Evolutionary conservation across 2,329 filamentous ascomycete genomes (phyloP), one percentile per base, ranked within the genome.

Genomic region (Pleomassaria siparia): DNA sequence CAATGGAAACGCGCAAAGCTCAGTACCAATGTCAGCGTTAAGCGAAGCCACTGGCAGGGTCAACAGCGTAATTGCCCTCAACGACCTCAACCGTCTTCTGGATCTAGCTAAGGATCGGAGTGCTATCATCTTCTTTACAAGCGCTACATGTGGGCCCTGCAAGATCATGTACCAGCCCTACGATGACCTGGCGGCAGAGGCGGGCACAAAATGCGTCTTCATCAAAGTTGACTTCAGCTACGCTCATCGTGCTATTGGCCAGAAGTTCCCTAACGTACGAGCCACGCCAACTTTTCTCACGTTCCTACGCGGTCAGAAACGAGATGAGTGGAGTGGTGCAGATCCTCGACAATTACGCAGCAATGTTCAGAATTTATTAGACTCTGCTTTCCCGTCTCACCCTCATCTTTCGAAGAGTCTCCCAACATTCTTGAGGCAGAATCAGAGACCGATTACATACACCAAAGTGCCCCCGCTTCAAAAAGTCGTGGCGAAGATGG

Each of bases 91-190:
- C 29, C 73, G 73, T 15, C 72, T 86, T 1, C 74, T 94, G 5
- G 67, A 74, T 1, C 73, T 74, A 1, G 87, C 88, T 0, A 77
- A 77, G 22, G 76, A 80, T 4, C 85, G 87, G 1, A 90, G 86
- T 50, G 89, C 89, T 0, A 82, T 92, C 29, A 80, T 96, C 47
- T 96, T 96, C 76, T 97, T 97, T 74, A 96, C 92, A 0, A 95
- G 89, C 3, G 82, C 87, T 2, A 94, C 86, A 2, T 96, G 91
- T 64, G 81, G 84, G 1, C 91, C 91, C 0, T 96, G 92, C 79
- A 92, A 88, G 68, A 73, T 83, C 13, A 80, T 92, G 2, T 95
- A 96, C 60, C 89, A 91, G 1, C 72, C 86, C 0, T 97, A 89
- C 61, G 87, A 95, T 51, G 79, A 89, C 54, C 76, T 96, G 0